phyloP scores from a whole-genome alignment of 2,329 filamentous ascomycete species.

The Niveomyces coronatus region DNA sequence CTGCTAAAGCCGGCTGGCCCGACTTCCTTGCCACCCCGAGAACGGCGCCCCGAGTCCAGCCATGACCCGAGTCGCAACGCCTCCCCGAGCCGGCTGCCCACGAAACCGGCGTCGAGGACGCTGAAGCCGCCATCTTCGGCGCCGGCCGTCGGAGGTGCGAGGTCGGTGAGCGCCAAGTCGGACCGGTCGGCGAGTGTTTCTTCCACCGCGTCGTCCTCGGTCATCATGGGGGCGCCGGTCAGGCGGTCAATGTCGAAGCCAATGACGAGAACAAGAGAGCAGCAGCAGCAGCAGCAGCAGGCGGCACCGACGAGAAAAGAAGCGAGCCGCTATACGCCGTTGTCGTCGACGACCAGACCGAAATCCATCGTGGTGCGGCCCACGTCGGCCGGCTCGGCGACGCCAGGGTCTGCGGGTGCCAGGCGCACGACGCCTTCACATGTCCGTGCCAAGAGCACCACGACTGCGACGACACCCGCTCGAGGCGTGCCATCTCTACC shows the following conservation, averaged over 20 bases:
- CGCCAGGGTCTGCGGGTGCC: constrained; percentile 15
- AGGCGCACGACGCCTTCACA: constrained; percentile 23
- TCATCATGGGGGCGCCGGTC: not conserved
- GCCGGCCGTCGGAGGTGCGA: constrained; percentile 11
- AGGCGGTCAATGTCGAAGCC: constrained; percentile 16
- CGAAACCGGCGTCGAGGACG: constrained; percentile 29
- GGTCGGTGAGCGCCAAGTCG: constrained; percentile 10
- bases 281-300: constrained; percentile 4
- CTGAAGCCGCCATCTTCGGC: constrained; percentile 10
- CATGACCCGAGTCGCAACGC: constrained; percentile 21
- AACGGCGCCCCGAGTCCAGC: not conserved
- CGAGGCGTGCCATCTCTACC: not conserved
- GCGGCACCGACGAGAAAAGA: constrained; percentile 14
- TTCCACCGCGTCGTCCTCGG: not conserved
- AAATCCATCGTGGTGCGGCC: constrained; percentile 16
- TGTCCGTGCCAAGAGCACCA: constrained; percentile 23
- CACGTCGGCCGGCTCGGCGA: constrained; percentile 11
- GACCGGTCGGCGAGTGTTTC: constrained; percentile 2
- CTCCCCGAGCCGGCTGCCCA: constrained; percentile 41
- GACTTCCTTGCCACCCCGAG: constrained; percentile 7
- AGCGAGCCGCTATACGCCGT: constrained; percentile 23
- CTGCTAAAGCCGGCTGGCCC: constrained; percentile 31
- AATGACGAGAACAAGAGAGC: constrained; percentile 13
- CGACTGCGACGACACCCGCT: not conserved
- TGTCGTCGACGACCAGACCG: constrained; percentile 16